Base-by-base conservation (phyloP, 2,329 filamentous ascomycete species). In the Penicillium sp. region DNA sequence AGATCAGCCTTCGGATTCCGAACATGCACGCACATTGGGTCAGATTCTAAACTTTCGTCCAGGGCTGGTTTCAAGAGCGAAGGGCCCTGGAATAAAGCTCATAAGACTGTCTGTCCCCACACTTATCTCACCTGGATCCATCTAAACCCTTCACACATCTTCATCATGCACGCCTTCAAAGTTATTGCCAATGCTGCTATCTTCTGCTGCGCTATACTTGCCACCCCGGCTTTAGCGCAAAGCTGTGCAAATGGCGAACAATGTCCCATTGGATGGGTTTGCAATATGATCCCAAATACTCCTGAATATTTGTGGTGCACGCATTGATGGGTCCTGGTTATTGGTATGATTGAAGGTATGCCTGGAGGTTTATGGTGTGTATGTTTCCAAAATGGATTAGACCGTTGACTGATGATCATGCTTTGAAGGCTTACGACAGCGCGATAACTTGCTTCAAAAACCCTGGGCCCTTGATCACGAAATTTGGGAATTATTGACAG, bases 221-320 rank as follows among this genome's bases (percentile, higher is more conserved):
- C 21, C 2, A 27, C 22, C 3, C 22, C 33, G 2, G 21, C 47
- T 39, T 27, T 33, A 21, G 13, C 31, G 14, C 31, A 49, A 50
- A 37, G 10, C 13, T 50, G 48, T 9, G 11, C 39, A 3, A 2
- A 39, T 9, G 14, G 13, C 8, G 9, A 11, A 24, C 33, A 22
- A 11, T 50, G 48, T 21, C 48, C 48, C 19, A 14, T 50, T 42
- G 48, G 48, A 7, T 50, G 48, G 48, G 48, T 50, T 29, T 50
- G 48, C 19, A 22, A 50, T 21, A 21, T 10, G 24, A 14, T 22
- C 3, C 22, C 48, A 6, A 6, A 3, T 13, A 42, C 48, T 6
- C 33, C 33, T 27, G 9, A 13, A 2, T 50, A 50, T 50, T 19
- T n/a, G 9, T 29, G 7, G 9, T 50, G 48, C 27, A 22, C 33